Evolutionary conservation across 805 yeast species (phyloP).

Genomic region (Yamadazyma tumulicola): DNA sequence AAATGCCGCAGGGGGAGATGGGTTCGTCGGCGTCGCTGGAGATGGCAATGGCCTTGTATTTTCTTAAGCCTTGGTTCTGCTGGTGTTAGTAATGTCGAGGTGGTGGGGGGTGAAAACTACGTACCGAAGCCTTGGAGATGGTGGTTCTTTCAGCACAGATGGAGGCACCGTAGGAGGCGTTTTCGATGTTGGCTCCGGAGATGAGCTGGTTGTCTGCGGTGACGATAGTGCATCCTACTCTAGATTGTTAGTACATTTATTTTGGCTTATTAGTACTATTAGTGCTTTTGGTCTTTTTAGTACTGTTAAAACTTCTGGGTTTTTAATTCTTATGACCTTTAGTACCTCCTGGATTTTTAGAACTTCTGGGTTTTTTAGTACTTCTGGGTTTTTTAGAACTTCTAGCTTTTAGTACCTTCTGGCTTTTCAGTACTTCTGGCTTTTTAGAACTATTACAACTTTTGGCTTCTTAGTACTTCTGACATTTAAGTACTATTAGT

Average conservation of each 20-base stretch:
- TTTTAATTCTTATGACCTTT: too few relatives aligned
- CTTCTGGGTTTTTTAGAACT: too few relatives aligned
- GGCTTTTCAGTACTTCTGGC: too few relatives aligned
- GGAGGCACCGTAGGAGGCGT: conserved; percentile 77
- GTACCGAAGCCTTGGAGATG: conserved; percentile 29
- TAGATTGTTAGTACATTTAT: conserved; percentile 15
- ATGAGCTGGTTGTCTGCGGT: conserved; percentile 47
- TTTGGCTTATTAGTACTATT: not conserved
- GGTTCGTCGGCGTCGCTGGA: conserved; percentile 28
- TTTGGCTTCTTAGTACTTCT: too few relatives aligned
- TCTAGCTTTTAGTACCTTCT: too few relatives aligned
- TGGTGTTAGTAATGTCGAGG: conserved; percentile 4
- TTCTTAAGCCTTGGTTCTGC: conserved; percentile 9
- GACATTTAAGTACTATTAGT: too few relatives aligned
- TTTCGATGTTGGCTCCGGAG: conserved; percentile 86
- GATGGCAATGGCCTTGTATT: conserved; percentile 12
- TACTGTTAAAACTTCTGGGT: too few relatives aligned
- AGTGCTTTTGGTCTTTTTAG: too few relatives aligned
- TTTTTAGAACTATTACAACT: too few relatives aligned
- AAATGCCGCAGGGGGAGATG: conserved; percentile 90
- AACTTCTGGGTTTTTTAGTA: too few relatives aligned
- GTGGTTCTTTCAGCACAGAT: conserved; percentile 42
- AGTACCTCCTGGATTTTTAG: too few relatives aligned
- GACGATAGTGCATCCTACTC: conserved; percentile 80
- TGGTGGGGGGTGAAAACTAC: conserved; percentile 14